Base-by-base conservation (phyloP, 495 filamentous ascomycete genomes). In the Patellaria atrata region DNA sequence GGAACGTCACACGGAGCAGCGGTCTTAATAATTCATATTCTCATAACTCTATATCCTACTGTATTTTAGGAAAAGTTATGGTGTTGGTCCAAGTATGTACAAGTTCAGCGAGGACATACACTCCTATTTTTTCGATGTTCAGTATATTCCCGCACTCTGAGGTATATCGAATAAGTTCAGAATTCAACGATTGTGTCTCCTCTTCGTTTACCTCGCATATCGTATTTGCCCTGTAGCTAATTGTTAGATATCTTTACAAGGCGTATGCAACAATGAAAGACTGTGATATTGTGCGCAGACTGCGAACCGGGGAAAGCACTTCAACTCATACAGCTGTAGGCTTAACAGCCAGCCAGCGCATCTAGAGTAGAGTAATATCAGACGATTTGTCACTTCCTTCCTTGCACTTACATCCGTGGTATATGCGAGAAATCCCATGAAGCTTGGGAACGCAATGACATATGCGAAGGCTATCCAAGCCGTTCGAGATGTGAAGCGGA, bases 401-500 rank as follows among this genome's bases (percentile, higher is more conserved):
- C 17, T 30, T 16, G 12, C 22, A 70, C 79, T 65, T 66, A 97
- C 89, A 55, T 96, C 87, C 18, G 73, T 82, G 38, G 63, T 67
- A 49, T 75, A 91, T 13, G 68, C 82, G 22, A 86, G 32, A 41
- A 75, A 74, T 22, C 73, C 74, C 34, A 93, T 25, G 22, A 76
- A 57, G 20, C 57, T 52, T 4, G 89, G 89, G 15, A 94, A 67
- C 22, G 70, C 58, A 17, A 73, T 58, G 37, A 77, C 66, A 59
- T 83, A 94, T 21, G 74, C 53, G 48, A 94, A 71, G 3, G 73
- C 77, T 41, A 92, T 43, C 65, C 71, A 71, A 16, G 80, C 83
- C 27, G 84, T 89, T 44, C 80, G 67, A 16, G 72, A 67, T 10
- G 77, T 94, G 80, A 81, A 96, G 50, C 82, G 71, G 70, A 94